Evolutionary conservation across 768 basidiomycete species (phyloP).

Genomic region (Rhodosporidiobolus odoratus): DNA sequence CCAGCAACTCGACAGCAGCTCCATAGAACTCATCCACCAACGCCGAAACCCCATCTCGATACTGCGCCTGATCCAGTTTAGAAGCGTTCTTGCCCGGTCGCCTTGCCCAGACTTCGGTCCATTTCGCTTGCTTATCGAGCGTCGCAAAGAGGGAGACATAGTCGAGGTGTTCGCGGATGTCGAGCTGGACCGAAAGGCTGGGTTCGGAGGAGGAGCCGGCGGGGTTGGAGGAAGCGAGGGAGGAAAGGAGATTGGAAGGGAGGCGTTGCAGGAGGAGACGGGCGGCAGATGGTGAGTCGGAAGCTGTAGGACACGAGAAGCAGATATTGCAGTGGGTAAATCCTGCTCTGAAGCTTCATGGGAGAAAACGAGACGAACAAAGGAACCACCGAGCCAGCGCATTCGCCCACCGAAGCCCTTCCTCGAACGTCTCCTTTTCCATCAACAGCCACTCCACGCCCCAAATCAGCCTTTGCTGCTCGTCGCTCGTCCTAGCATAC

Average conservation of each 20-base stretch:
- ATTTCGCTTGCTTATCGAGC: slow-evolving; percentile 50
- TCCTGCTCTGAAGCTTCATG: too few species aligned
- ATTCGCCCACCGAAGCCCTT: slow-evolving; percentile 79
- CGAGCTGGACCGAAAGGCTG: slow-evolving; percentile 9
- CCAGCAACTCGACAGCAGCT: slow-evolving; percentile 35
- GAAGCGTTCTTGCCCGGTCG: neutral
- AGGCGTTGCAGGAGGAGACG: slow-evolving; percentile 23
- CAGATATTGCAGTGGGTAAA: neutral
- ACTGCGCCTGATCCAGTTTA: slow-evolving; percentile 22
- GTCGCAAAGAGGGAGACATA: slow-evolving; percentile 73
- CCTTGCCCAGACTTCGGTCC: slow-evolving; percentile 35
- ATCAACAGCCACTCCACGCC: slow-evolving; percentile 93
- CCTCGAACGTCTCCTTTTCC: slow-evolving; percentile 63
- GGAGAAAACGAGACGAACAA: slow-evolving; percentile 53
- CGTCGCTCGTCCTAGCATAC: slow-evolving; percentile 24
- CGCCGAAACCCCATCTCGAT: slow-evolving; percentile 11
- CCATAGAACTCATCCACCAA: slow-evolving; percentile 34
- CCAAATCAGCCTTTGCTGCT: slow-evolving; percentile 59
- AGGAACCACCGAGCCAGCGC: slow-evolving; percentile 84
- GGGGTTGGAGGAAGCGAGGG: neutral
- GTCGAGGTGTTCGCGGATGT: slow-evolving; percentile 58
- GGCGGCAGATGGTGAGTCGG: slow-evolving; percentile 23
- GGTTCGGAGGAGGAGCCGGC: slow-evolving; percentile 14
- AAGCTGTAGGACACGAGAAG: neutral
- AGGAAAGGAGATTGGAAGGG: slow-evolving; percentile 21